Conservation (phyloP, 148 eudicot species). For the Bassia scoparia region DNA sequence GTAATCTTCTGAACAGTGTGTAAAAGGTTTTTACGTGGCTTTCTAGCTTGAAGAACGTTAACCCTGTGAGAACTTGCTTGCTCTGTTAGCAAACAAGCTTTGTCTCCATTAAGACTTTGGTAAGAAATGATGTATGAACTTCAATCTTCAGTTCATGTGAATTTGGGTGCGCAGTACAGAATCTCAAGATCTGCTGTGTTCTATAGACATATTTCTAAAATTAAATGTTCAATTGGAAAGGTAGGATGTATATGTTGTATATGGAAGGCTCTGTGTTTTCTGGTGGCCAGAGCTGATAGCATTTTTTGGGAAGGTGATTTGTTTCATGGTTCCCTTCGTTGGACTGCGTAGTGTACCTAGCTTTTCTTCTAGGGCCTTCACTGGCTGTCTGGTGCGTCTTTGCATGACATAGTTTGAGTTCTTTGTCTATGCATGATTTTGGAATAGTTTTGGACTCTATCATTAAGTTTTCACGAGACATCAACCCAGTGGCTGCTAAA, state of each 20-base stretch:
- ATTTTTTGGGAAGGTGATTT: background rate
- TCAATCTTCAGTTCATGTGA: too few relatives aligned
- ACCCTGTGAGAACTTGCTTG: too few relatives aligned
- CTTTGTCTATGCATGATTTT: background rate
- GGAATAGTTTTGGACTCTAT: background rate
- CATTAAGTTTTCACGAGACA: background rate
- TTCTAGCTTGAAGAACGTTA: background rate
- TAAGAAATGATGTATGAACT: too few relatives aligned
- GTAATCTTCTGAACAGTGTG: background rate
- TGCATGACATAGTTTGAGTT: too few relatives aligned
- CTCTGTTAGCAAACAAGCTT: too few relatives aligned
- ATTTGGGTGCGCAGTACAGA: too few relatives aligned
- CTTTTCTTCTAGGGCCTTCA: background rate
- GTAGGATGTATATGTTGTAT: background rate
- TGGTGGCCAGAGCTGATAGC: background rate
- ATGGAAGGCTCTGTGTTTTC: background rate
- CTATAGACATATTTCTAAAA: background rate
- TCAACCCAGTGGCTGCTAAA: background rate
- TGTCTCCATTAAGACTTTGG: too few relatives aligned
- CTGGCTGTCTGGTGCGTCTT: too few relatives aligned
- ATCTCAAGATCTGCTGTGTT: too few relatives aligned
- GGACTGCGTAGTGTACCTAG: background rate
- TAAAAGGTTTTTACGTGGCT: background rate
- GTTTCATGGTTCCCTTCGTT: background rate
- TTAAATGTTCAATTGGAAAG: background rate